Percentiles rank a stretch among this genome's conserved stretches.
Evolutionary conservation across 1,284 basidiomycete genomes (phyloP).

Genomic region (Dichomitus squalens): DNA sequence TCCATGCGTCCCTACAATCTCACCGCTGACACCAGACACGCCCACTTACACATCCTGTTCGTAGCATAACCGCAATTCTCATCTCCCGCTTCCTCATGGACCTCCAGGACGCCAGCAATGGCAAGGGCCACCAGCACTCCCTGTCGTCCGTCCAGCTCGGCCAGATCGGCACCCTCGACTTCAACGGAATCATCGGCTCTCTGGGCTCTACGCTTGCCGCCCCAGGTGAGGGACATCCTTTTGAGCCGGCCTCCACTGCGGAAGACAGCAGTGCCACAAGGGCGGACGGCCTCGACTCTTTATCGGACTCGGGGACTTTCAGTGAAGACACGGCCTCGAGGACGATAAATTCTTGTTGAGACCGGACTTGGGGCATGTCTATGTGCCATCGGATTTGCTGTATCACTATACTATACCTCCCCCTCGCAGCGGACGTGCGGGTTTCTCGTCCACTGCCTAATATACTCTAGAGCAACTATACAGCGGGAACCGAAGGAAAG

Average conservation of each 20-base stretch:
- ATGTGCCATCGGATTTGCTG: too few species aligned
- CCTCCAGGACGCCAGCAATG: conserved; percentile 5
- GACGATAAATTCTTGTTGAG: background rate
- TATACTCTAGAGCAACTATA: background rate
- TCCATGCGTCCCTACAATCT: background rate
- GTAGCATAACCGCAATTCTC: conserved; percentile 3
- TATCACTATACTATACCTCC: conserved; percentile 5
- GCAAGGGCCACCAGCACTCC: background rate
- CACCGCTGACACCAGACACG: too few species aligned
- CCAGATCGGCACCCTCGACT: conserved; percentile 2
- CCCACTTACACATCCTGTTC: too few species aligned
- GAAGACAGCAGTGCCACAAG: background rate
- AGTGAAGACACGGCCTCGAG: background rate
- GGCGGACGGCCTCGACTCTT: background rate
- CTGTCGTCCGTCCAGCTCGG: background rate
- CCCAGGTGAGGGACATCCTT: conserved; percentile 1
- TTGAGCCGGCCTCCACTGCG: background rate
- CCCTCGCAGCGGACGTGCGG: background rate
- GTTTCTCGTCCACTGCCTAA: background rate
- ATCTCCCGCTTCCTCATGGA: conserved; percentile 11
- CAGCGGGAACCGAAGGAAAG: background rate
- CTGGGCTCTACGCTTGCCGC: background rate
- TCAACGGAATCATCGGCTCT: conserved; percentile 2
- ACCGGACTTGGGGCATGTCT: too few species aligned
- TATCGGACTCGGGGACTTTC: background rate